These are phyloP conservation scores for Lentinus tigrinus DNA, from an alignment of 768 basidiomycete species.

Conservation along the genomic window DNA sequence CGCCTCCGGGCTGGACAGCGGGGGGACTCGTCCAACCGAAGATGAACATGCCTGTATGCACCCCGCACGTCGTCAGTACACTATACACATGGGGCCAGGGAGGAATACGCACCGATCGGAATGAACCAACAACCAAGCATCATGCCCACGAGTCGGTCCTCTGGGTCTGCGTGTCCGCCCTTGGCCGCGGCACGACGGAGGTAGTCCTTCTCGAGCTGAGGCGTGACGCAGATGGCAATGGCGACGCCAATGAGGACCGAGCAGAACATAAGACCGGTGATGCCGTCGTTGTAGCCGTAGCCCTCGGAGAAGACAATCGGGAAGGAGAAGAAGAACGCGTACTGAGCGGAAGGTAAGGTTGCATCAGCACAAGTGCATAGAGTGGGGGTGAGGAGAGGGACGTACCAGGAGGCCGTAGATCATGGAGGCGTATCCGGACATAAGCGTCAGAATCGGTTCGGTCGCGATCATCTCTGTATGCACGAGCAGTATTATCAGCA, in stretches of 20 bases:
- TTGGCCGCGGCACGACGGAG: slow-evolving; percentile 31
- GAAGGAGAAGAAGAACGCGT: slow-evolving; percentile 34
- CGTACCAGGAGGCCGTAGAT: slow-evolving; percentile 37
- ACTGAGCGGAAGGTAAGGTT: slow-evolving; percentile 14
- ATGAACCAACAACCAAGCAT: slow-evolving; percentile 39
- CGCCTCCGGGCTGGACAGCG: slow-evolving; percentile 32
- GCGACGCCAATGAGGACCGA: slow-evolving; percentile 39
- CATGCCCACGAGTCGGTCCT: slow-evolving; percentile 39
- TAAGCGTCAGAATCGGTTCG: slow-evolving; percentile 45
- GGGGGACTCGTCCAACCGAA: slow-evolving; percentile 43
- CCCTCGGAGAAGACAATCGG: slow-evolving; percentile 40
- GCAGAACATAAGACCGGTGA: slow-evolving; percentile 39
- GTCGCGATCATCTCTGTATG: slow-evolving; percentile 39
- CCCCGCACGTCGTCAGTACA: too few relatives aligned
- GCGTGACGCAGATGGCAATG: slow-evolving; percentile 34
- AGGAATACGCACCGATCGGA: slow-evolving; percentile 19
- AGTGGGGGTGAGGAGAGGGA: too few relatives aligned
- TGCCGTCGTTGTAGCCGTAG: slow-evolving; percentile 37
- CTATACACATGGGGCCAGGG: too few relatives aligned
- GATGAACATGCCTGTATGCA: slow-evolving; percentile 33
- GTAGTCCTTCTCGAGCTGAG: slow-evolving; percentile 35
- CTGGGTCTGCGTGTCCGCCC: slow-evolving; percentile 40
- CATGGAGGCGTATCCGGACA: slow-evolving; percentile 44
- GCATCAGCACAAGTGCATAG: too few relatives aligned
- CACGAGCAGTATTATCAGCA: background rate